Evolutionary conservation across 2,329 filamentous ascomycete species (phyloP), one percentile per base, ranked within the genome.

Genomic region (Cercospora beticola): DNA sequence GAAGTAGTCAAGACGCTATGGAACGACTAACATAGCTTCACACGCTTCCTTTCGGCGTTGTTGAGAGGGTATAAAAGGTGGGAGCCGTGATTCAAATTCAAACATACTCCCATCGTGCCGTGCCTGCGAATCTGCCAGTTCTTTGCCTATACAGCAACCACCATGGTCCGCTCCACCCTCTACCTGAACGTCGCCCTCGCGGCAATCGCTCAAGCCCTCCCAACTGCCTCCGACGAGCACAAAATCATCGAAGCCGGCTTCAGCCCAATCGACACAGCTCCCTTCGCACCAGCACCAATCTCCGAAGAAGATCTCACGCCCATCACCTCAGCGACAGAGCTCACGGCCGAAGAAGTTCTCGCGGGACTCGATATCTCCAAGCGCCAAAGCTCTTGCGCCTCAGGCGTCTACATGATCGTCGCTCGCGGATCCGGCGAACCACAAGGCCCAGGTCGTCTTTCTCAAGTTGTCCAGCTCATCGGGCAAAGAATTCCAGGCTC

Each of bases 371-470:
- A 23, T 14, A 12, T 57, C 54, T 57, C 56, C n/a, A 59, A 59
- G 12, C 56, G 56, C 0, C 56, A 59, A 23, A 59, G 18, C 56
- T 8, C 30, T 3, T 59, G 56, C 56, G 28, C 56, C 56, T 26
- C 56, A 14, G 56, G 56, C 56, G 56, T 59, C n/a, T 59, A 59
- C 30, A 59, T 59, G 56, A 59, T 59, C n/a, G 56, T 59, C n/a
- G 56, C 28, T 18, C 56, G 56, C 1, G 31, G 56, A 4, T 59
- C 56, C n/a, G 31, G 56, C 2, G 56, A 59, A 59, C 56, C 31
- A 5, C 56, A 59, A 36, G 56, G 56, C 3, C 56, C 56, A 9
- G 56, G 56, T 2, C 56, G 56, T 7, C 30, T 59, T 3, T 59
- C 56, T 10, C 56, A 59, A 59, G 56, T 59, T n/a, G 56, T 59